These are phyloP conservation scores for Rhypophila decipiens DNA, from an alignment of 495 filamentous ascomycete species.

Conservation along the genomic window DNA sequence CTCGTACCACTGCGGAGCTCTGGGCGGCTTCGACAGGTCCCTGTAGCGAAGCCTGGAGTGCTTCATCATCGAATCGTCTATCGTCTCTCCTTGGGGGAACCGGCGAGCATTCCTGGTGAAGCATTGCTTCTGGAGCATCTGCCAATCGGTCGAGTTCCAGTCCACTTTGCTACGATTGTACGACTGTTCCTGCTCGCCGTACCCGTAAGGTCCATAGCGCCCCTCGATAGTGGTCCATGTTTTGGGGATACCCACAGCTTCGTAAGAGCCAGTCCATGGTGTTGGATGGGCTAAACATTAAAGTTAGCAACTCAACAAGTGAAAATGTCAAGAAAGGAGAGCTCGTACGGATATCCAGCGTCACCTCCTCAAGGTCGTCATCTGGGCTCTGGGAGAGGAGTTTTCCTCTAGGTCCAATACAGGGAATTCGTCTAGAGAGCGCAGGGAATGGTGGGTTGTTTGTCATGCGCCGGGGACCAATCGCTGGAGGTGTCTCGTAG, in stretches of 20 bases:
- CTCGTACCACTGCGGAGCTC: slow-evolving; percentile 25
- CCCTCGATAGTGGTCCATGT: slow-evolving; percentile 21
- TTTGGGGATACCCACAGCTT: slow-evolving; percentile 19
- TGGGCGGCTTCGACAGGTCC: slow-evolving; percentile 15
- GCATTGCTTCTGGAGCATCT: slow-evolving; percentile 65
- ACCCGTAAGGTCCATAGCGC: slow-evolving; percentile 28
- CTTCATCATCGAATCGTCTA: slow-evolving; percentile 15
- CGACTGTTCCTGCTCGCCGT: slow-evolving; percentile 15
- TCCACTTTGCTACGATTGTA: slow-evolving; percentile 45
- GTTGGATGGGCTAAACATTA: slow-evolving; percentile 17
- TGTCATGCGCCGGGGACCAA: slow-evolving; percentile 15
- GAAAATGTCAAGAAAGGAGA: neutral
- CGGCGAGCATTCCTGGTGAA: slow-evolving; percentile 59
- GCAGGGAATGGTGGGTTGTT: slow-evolving; percentile 15
- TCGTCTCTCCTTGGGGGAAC: slow-evolving; percentile 29
- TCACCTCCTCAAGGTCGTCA: slow-evolving; percentile 18
- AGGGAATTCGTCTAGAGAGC: slow-evolving; percentile 16
- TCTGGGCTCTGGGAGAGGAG: slow-evolving; percentile 23
- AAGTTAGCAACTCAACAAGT: slow-evolving; percentile 8
- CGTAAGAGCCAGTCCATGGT: slow-evolving; percentile 26
- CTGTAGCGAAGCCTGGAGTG: slow-evolving; percentile 19
- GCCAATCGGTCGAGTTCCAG: slow-evolving; percentile 74
- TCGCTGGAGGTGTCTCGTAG: neutral
- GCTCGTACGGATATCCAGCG: slow-evolving; percentile 18
- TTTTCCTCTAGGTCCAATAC: slow-evolving; percentile 23